Conservation (phyloP, 208 protist genomes). For the Crithidia bombi region DNA sequence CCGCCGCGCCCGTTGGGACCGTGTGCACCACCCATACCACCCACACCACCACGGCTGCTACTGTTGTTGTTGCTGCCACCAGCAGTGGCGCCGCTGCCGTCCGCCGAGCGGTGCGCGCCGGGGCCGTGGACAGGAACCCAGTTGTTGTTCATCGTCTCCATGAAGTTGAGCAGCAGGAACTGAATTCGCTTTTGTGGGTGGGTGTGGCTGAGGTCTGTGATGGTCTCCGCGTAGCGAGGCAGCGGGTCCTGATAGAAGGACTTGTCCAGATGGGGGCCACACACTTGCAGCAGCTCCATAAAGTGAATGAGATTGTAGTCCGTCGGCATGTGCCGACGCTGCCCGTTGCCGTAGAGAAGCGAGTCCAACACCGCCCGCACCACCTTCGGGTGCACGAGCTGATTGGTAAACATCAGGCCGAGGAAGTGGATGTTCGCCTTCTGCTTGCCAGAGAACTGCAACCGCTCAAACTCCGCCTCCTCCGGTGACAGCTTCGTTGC, state of each 20-base stretch:
- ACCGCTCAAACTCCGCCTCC: constrained; percentile 61
- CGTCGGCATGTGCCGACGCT: constrained; percentile 59
- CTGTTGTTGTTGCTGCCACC: background rate
- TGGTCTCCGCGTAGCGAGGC: constrained; percentile 43
- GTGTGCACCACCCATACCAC: too few relatives aligned
- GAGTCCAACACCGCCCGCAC: constrained; percentile 70
- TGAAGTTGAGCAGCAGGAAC: constrained; percentile 73
- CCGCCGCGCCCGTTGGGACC: constrained; percentile 3
- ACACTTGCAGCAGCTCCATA: constrained; percentile 81
- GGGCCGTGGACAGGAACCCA: constrained; percentile 73
- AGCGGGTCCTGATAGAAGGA: constrained; percentile 51
- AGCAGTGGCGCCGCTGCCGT: background rate
- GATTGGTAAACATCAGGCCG: constrained; percentile 70
- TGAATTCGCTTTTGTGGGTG: constrained; percentile 77
- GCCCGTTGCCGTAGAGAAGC: constrained; percentile 70
- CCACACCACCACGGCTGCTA: too few relatives aligned
- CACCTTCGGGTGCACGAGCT: constrained; percentile 64
- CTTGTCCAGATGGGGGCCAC: constrained; percentile 57
- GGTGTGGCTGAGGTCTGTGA: constrained; percentile 58
- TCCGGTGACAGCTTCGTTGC: constrained; percentile 53
- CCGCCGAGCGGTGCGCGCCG: constrained; percentile 23
- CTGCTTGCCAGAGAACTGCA: constrained; percentile 74
- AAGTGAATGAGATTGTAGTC: constrained; percentile 83
- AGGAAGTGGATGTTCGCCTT: constrained; percentile 90
- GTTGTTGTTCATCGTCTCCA: constrained; percentile 85